Percentiles rank a stretch among this genome's conserved stretches.
phyloP scores from a whole-genome alignment of 306 rosid genomes.

The Arachis hypogaea region DNA sequence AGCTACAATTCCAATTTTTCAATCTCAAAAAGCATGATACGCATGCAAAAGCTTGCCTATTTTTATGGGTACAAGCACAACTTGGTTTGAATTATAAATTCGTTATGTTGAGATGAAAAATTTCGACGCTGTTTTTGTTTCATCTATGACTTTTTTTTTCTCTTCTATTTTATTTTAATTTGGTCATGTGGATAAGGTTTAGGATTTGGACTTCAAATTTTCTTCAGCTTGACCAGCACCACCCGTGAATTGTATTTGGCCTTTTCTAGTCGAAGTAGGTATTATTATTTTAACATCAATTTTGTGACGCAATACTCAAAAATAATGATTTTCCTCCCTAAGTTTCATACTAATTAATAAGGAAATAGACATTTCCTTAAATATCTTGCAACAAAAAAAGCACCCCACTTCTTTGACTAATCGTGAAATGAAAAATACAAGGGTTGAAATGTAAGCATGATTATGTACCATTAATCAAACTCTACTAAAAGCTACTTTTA shows the following conservation, averaged over 20 bases:
- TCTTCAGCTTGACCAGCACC: background rate
- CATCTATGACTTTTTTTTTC: slow-evolving; percentile 23
- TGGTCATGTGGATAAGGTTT: slow-evolving; percentile 42
- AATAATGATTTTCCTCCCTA: background rate
- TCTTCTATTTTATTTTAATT: background rate
- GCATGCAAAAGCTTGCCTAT: slow-evolving; percentile 11
- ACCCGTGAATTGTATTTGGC: slow-evolving; percentile 18
- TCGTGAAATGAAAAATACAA: background rate
- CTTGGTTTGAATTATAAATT: slow-evolving; percentile 10
- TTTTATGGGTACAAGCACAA: slow-evolving; percentile 9
- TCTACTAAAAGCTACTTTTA: no score
- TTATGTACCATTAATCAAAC: no score
- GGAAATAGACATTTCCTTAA: background rate
- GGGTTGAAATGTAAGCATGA: background rate
- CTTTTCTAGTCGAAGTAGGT: slow-evolving; percentile 11
- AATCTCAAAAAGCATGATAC: background rate
- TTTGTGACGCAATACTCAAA: background rate
- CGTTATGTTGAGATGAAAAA: background rate
- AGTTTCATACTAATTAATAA: background rate
- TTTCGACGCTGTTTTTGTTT: slow-evolving; percentile 2
- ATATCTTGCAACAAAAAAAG: background rate
- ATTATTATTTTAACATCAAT: background rate
- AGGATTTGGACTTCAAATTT: background rate
- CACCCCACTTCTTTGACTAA: background rate
- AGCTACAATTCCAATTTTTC: slow-evolving; percentile 17